Evolutionary conservation across 768 basidiomycete genomes (phyloP).

Genomic region (Tricholoma sp.): DNA sequence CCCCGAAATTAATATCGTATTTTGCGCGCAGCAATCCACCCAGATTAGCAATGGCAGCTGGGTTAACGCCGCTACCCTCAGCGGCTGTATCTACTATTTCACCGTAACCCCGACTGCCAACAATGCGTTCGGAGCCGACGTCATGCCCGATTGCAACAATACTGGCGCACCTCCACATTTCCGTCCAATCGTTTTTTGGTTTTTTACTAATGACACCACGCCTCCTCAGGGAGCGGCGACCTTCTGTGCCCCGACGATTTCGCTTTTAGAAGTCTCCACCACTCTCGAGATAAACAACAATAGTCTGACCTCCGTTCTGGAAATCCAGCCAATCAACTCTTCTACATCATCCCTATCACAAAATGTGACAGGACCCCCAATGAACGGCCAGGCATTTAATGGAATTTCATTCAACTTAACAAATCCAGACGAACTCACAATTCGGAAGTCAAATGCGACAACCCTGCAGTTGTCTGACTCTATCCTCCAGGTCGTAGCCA

Average conservation of each 20-base stretch:
- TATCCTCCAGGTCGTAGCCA: conserved; percentile 40
- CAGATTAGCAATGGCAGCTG: conserved; percentile 22
- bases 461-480: conserved; percentile 47
- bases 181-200: conserved; percentile 52
- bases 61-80: conserved; percentile 36
- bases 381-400: conserved; percentile 47
- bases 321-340: conserved; percentile 32
- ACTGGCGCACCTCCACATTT: conserved; percentile 28
- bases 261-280: conserved; percentile 40
- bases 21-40: conserved; percentile 16
- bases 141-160: background rate
- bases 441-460: conserved; percentile 36
- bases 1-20: background rate
- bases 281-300: conserved; percentile 38
- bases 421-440: conserved; percentile 35
- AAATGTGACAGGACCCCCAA: conserved; percentile 40
- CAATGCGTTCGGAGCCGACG: background rate
- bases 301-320: conserved; percentile 37
- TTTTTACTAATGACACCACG: conserved; percentile 35
- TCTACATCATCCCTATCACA: conserved; percentile 33
- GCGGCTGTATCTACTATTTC: conserved; percentile 24
- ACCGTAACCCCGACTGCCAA: background rate
- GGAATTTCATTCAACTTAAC: conserved; percentile 45
- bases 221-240: conserved; percentile 39
- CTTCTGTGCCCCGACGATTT: conserved; percentile 41